A percentile compares a stretch with the other conserved stretches of the same genome.
Conservation (phyloP, 345 rosid genomes). For the Eucalyptus marginata region DNA sequence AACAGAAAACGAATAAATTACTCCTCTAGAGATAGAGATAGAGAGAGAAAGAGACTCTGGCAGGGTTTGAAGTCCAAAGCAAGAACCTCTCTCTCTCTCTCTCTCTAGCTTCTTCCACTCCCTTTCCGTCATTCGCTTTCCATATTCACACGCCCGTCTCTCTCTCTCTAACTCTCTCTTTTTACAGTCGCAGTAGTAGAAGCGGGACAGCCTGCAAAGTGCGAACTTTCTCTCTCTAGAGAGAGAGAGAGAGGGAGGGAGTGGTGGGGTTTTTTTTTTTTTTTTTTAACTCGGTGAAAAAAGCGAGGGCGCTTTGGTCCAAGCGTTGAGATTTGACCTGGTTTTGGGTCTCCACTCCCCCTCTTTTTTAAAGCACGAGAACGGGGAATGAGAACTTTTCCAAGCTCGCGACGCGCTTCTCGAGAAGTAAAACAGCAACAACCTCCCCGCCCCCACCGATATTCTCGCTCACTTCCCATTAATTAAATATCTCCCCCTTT, state of each 20-base stretch:
- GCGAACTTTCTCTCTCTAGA: not conserved
- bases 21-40: not conserved
- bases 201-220: not conserved
- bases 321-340: not conserved
- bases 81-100: not conserved
- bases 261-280: not conserved
- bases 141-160: not conserved
- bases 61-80: not conserved
- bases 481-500: not conserved
- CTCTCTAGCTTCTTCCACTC: not conserved
- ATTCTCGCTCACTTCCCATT: not conserved
- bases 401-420: not conserved
- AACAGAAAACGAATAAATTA: not conserved
- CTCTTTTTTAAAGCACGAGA: not conserved
- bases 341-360: not conserved
- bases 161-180: not conserved
- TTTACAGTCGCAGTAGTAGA: not conserved
- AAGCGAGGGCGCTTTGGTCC: not conserved
- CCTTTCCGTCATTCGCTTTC: not conserved
- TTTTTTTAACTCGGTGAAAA: not conserved
- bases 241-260: not conserved
- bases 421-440: not conserved
- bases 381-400: not conserved
- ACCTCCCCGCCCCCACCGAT: not conserved
- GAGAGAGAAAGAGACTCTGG: not conserved